Conservation (phyloP, 2,329 filamentous ascomycete species). For the Trichoderma atroviride region DNA sequence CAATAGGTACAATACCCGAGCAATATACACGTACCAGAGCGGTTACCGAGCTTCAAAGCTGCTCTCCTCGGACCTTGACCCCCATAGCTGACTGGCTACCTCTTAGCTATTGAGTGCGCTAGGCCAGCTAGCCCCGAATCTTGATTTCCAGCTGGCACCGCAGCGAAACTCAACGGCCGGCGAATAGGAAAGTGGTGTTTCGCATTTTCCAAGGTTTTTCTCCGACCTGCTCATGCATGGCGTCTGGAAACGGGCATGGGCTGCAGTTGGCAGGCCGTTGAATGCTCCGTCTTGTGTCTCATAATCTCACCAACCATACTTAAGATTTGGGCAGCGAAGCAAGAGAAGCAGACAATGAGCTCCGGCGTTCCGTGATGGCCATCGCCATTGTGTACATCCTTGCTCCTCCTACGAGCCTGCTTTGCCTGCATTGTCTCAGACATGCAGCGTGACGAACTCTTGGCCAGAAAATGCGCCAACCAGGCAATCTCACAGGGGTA, state of each 20-base stretch:
- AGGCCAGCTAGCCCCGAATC: slow-evolving; percentile 14
- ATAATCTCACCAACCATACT: background rate
- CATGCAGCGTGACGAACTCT: slow-evolving; percentile 23
- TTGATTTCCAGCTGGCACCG: slow-evolving; percentile 21
- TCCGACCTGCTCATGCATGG: background rate
- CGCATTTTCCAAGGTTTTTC: background rate
- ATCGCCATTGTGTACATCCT: background rate
- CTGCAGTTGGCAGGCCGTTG: background rate
- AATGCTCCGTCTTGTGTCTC: background rate
- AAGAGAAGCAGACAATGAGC: background rate
- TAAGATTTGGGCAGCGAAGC: background rate
- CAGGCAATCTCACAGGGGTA: slow-evolving; percentile 27
- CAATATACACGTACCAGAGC: background rate
- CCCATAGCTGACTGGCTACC: slow-evolving; percentile 8
- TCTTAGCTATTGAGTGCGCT: slow-evolving; percentile 20
- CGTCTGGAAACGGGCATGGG: background rate
- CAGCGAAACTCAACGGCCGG: slow-evolving; percentile 1
- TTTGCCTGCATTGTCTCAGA: slow-evolving; percentile 19
- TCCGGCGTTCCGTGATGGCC: slow-evolving; percentile 2
- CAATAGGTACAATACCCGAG: background rate
- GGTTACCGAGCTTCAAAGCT: background rate
- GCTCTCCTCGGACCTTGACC: background rate
- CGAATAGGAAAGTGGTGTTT: slow-evolving; percentile 11
- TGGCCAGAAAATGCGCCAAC: slow-evolving; percentile 10
- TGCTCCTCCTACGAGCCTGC: background rate